Percentiles rank a stretch among this genome's conserved stretches.
These are phyloP conservation scores for Mortierella hygrophila DNA, from an alignment of 192 early-diverging fungal species.

Conservation along the genomic window DNA sequence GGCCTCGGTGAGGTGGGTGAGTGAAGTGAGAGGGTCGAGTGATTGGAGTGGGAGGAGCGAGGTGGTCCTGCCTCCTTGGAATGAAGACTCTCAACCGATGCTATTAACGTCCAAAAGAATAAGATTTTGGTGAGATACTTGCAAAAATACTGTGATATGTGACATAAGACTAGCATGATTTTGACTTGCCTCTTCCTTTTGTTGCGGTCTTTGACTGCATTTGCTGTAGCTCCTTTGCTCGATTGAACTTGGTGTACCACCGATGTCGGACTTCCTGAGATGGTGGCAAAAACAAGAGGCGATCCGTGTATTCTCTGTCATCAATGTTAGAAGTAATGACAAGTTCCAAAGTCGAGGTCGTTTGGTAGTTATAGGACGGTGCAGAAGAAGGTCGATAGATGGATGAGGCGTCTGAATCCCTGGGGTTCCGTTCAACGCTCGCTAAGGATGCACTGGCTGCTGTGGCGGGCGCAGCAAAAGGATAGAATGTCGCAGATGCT, in stretches of 20 bases:
- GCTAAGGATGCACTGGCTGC: background rate
- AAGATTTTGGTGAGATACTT: background rate
- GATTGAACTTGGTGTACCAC: slow-evolving; percentile 47
- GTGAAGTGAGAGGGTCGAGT: slow-evolving; percentile 22
- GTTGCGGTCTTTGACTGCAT: slow-evolving; percentile 9
- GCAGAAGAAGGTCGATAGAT: slow-evolving; percentile 25
- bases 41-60: slow-evolving; percentile 18
- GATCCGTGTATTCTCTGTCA: slow-evolving; percentile 35
- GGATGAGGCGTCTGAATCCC: slow-evolving; percentile 32
- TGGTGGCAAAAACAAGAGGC: slow-evolving; percentile 37
- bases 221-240: slow-evolving; percentile 28
- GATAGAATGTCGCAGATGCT: slow-evolving; percentile 45
- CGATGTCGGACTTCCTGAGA: slow-evolving; percentile 48
- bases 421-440: background rate
- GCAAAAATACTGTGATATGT: background rate
- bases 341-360: slow-evolving; percentile 40
- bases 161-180: background rate
- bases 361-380: slow-evolving; percentile 14
- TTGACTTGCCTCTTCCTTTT: slow-evolving; percentile 27
- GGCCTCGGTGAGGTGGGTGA: slow-evolving; percentile 29
- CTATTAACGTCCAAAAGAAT: background rate
- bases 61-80: slow-evolving; percentile 19
- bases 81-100: slow-evolving; percentile 30
- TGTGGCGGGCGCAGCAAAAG: slow-evolving; percentile 49
- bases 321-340: slow-evolving; percentile 37